Conservation (phyloP, 306 rosid genomes). For the Cicer yamashitae region DNA sequence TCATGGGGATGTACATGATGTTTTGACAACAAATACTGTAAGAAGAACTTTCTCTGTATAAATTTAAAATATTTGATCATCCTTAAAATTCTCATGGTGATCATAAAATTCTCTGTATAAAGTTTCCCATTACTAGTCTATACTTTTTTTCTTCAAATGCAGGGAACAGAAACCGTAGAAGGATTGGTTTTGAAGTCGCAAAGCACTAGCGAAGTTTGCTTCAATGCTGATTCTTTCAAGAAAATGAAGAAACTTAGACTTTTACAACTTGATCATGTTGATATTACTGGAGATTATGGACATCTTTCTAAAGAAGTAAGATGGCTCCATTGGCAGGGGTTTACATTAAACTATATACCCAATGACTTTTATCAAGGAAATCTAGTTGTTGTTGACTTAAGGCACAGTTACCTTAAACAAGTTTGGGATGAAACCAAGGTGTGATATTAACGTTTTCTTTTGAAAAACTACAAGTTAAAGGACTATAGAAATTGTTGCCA, state of each 20-base stretch:
- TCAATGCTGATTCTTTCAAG: conserved; percentile 42
- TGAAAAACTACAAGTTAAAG: background rate
- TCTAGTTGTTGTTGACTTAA: conserved; percentile 47
- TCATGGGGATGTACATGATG: conserved; percentile 16
- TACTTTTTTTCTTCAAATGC: background rate
- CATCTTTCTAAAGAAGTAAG: conserved; percentile 40
- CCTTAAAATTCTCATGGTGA: background rate
- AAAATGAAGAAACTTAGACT: conserved; percentile 53
- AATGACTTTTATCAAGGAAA: conserved; percentile 21
- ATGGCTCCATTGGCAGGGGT: conserved; percentile 53
- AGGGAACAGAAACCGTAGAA: conserved; percentile 39
- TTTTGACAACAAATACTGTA: conserved; percentile 32
- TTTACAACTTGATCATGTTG: conserved; percentile 42
- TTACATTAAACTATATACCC: conserved; percentile 41
- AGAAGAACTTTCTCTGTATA: background rate
- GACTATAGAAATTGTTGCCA: background rate
- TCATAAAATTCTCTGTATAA: background rate
- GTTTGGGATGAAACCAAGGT: conserved; percentile 54
- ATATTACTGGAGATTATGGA: conserved; percentile 40
- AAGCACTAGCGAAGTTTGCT: background rate
- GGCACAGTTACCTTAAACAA: conserved; percentile 36
- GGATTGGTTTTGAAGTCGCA: conserved; percentile 29
- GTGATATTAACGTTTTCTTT: background rate
- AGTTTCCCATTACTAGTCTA: no score
- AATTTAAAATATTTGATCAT: background rate